Evolutionary conservation across 768 basidiomycete genomes (phyloP), one percentile per base, ranked within the genome.

Genomic region (Exidia glandulosa): DNA sequence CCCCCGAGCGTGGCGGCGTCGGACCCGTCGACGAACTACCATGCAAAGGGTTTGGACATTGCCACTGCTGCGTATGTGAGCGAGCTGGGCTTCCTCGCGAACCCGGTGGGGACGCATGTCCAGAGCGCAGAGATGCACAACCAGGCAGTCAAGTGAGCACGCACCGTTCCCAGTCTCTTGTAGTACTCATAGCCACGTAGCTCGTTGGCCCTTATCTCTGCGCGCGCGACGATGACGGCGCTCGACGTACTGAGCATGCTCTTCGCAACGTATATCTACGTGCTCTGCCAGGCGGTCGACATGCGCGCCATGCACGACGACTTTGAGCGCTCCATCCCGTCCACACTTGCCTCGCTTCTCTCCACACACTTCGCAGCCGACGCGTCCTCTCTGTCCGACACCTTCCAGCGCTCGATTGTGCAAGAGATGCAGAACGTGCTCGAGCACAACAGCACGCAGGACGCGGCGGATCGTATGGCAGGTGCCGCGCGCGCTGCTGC

Each of bases 101-200:
- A 82, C 73, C 90, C 91, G 0, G 90, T 93, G 12, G 87, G 86
- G 2, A 89, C 88, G 0, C 86, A 88, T 64, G 83, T 90, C 56
- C 89, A 93, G 66, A 87, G 86, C 2, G 90, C 90, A 1, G 90
- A 94, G 73, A 90, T 92, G 87, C 88, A 91, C 68, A 94, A 94
- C 65, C 91, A 94, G 71, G 87, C 91, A 48, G 81, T 94, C 71
- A 94, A 94, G 88, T 90, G 63, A 62, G 87, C 75, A 50, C 52
- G 33, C 31, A 4, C n/a, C 13, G 10, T 48, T 30, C 14, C 57
- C 57, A 32, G n/a, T 57, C 23, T 45, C 48, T 32, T 7, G 29
- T 63, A 10, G 61, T 68, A 23, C 67, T 62, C 48, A 57, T 63
- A 47, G 45, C 63, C 36, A 56, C 58, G 32, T 64, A 90, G 88